Evolutionary conservation across 768 basidiomycete species (phyloP), one percentile per base, ranked within the genome.

Genomic region (Tubosaeta brunneosetosa): DNA sequence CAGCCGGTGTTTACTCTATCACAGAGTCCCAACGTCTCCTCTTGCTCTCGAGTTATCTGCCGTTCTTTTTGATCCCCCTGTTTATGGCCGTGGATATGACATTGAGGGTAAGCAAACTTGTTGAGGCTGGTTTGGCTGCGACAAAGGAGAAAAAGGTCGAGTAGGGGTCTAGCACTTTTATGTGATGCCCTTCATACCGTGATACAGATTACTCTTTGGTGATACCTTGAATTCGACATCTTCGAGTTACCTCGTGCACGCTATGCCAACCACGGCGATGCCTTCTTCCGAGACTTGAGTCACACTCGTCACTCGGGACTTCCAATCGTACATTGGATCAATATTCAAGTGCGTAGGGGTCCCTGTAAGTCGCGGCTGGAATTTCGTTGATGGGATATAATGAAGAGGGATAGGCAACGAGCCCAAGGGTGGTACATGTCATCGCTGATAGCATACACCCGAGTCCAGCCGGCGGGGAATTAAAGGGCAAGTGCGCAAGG

Each of bases 81-180:
- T 63, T 77, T 3, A 90, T 94, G 80, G 73, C 83, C 0, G 55
- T 86, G n/a, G 88, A 91, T 61, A 88, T 91, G 83, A 73, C 77
- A 0, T 47, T 71, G 16, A 74, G 79, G 6, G 47, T 77, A 27
- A 52, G 60, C 13, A 64, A 63, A 19, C 64, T 77, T 40, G 56
- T 74, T 2, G 46, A 53, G 17, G 65, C 55, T 9, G 70, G 68
- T 13, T 55, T 68, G 12, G 57, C n/a, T 4, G 44, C 26, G 5
- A 50, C 44, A 10, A 43, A 38, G 22, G 50, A 32, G 10, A 64
- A 53, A 38, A 68, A 68, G 17, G 41, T 16, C 22, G 53, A 46
- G 25, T 70, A 58, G 47, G 17, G 43, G 22, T 41, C 40, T 19
- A 41, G 40, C 22, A 22, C 13, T 19, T 38, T 22, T 3, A 40